Evolutionary conservation across 352 stramenopile genomes (phyloP).

Genomic region (Peronosclerospora sorghi): DNA sequence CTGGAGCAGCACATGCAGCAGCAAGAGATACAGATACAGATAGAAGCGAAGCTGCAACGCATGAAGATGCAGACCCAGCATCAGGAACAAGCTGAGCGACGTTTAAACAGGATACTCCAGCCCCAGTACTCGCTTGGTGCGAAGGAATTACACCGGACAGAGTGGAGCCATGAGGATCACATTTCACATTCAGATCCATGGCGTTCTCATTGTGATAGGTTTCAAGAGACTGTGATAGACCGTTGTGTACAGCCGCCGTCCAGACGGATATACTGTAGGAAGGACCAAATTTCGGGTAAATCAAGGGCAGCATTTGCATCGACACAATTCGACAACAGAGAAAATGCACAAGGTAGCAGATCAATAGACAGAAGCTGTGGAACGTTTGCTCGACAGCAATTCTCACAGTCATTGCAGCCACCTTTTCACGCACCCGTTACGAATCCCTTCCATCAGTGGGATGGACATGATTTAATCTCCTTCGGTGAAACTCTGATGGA

Average conservation of each 20-base stretch:
- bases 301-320: background rate
- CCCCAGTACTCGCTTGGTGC: background rate
- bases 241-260: background rate
- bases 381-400: constrained; percentile 10
- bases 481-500: constrained; percentile 2
- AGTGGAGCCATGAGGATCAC: constrained; percentile 1
- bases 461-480: background rate
- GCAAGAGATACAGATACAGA: constrained; percentile 5
- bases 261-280: background rate
- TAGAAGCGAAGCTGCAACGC: constrained; percentile 8
- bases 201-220: background rate
- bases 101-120: constrained; percentile 9
- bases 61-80: constrained; percentile 9
- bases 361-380: background rate
- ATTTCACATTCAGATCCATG: background rate
- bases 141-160: background rate
- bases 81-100: constrained; percentile 5
- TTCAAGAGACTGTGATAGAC: background rate
- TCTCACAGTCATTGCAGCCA: background rate
- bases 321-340: background rate
- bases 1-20: constrained; percentile 17
- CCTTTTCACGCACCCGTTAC: too few relatives aligned
- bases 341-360: background rate
- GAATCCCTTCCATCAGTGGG: background rate
- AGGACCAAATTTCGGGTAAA: constrained; percentile 1